Conservation (phyloP, 2,329 filamentous ascomycete genomes). For the Coniella lustricola region DNA sequence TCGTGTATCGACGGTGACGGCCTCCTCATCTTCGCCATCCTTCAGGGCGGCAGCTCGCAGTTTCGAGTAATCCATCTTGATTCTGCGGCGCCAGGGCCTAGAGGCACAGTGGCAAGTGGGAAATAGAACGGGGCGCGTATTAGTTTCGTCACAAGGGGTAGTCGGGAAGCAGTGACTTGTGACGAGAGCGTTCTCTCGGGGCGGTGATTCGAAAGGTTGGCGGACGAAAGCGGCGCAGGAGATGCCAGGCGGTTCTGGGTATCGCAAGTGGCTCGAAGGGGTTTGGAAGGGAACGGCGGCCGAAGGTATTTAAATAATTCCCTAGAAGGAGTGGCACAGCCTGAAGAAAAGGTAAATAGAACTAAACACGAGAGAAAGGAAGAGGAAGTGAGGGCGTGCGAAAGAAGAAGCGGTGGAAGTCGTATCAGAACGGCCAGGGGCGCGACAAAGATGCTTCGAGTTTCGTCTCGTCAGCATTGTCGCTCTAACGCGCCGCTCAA, state of each 20-base stretch:
- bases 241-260: too few relatives aligned
- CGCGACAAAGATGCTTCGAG: background rate
- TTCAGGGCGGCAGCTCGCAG: slow-evolving; percentile 82
- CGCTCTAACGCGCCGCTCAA: background rate
- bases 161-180: background rate
- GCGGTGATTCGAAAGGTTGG: background rate
- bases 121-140: background rate
- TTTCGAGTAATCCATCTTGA: slow-evolving; percentile 61
- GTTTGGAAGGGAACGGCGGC: background rate
- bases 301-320: too few relatives aligned
- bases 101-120: slow-evolving; percentile 4
- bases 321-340: too few relatives aligned
- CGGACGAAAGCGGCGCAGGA: background rate
- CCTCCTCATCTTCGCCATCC: slow-evolving; percentile 85
- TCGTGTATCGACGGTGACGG: slow-evolving; percentile 94
- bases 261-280: background rate
- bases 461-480: slow-evolving; percentile 5
- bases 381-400: background rate
- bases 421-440: background rate
- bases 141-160: background rate
- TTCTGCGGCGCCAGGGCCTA: background rate
- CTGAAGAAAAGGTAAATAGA: too few relatives aligned
- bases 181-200: too few relatives aligned
- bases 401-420: background rate
- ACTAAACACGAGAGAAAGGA: background rate